phyloP scores from a whole-genome alignment of 2,329 filamentous ascomycete species.

The Knufia fluminis region DNA sequence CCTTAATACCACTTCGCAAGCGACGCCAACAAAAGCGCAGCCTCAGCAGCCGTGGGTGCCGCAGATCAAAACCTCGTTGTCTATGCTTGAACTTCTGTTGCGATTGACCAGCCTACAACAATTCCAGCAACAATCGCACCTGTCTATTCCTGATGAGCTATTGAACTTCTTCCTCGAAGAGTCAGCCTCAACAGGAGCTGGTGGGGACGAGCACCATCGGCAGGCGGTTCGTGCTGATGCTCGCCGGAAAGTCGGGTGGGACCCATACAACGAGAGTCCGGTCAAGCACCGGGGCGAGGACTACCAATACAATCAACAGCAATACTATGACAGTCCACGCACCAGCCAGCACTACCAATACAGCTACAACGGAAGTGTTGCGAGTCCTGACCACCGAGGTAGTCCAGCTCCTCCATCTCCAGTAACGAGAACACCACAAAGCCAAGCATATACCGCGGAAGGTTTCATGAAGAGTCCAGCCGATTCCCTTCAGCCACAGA shows the following conservation, averaged over 20 bases:
- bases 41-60: slow-evolving; percentile 38
- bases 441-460: too few relatives aligned
- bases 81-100: slow-evolving; percentile 78
- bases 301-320: slow-evolving; percentile 43
- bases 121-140: slow-evolving; percentile 79
- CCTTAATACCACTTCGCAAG: slow-evolving; percentile 15
- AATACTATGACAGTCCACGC: slow-evolving; percentile 21
- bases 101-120: slow-evolving; percentile 81
- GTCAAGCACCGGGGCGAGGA: slow-evolving; percentile 57
- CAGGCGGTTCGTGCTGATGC: slow-evolving; percentile 53
- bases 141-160: slow-evolving; percentile 83
- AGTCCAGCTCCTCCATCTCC: background rate
- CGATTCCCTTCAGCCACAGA: background rate
- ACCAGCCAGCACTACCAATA: slow-evolving; percentile 22
- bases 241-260: slow-evolving; percentile 55
- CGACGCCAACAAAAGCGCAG: slow-evolving; percentile 29
- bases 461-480: too few relatives aligned
- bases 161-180: slow-evolving; percentile 77
- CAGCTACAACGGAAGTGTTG: slow-evolving; percentile 20
- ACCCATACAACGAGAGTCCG: slow-evolving; percentile 63
- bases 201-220: slow-evolving; percentile 52
- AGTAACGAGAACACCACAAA: background rate
- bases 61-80: slow-evolving; percentile 58
- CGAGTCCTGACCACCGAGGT: background rate
- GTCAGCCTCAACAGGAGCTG: slow-evolving; percentile 56